Evolutionary conservation across 2,329 filamentous ascomycete genomes (phyloP).

Genomic region (Cladosporium sp.): DNA sequence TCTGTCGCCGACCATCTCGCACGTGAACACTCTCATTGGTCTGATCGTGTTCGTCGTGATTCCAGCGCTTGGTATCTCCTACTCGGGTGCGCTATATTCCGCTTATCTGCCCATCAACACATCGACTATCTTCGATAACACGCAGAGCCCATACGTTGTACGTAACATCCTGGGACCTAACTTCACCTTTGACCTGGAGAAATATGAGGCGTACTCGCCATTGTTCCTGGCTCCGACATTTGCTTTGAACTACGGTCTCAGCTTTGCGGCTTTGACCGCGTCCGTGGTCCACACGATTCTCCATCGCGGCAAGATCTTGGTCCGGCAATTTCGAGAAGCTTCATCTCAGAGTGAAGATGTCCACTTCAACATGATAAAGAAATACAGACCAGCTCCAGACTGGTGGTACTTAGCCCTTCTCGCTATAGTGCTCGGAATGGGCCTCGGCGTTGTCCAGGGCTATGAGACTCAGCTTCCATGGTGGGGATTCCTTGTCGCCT

Average conservation of each 20-base stretch:
- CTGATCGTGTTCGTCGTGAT: slow-evolving; percentile 68
- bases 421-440: slow-evolving; percentile 24
- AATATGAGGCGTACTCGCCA: slow-evolving; percentile 75
- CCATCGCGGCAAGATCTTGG: slow-evolving; percentile 64
- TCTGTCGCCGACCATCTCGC: slow-evolving; percentile 74
- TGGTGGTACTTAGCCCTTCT: slow-evolving; percentile 59
- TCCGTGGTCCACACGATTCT: slow-evolving; percentile 76
- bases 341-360: slow-evolving; percentile 73
- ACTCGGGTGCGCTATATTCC: slow-evolving; percentile 72
- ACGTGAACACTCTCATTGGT: slow-evolving; percentile 39
- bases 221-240: slow-evolving; percentile 86
- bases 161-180: slow-evolving; percentile 72
- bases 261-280: slow-evolving; percentile 77
- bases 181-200: slow-evolving; percentile 71
- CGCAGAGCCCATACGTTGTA: slow-evolving; percentile 73
- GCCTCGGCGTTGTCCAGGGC: slow-evolving; percentile 29
- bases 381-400: slow-evolving; percentile 76
- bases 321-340: not conserved
- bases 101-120: slow-evolving; percentile 85
- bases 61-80: slow-evolving; percentile 66
- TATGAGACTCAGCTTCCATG: slow-evolving; percentile 79
- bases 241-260: slow-evolving; percentile 78
- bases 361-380: slow-evolving; percentile 76
- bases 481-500: slow-evolving; percentile 76
- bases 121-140: slow-evolving; percentile 79